These are phyloP conservation scores for Hirschfeldia incana DNA, from an alignment of 345 rosid genomes.

Conservation along the genomic window DNA sequence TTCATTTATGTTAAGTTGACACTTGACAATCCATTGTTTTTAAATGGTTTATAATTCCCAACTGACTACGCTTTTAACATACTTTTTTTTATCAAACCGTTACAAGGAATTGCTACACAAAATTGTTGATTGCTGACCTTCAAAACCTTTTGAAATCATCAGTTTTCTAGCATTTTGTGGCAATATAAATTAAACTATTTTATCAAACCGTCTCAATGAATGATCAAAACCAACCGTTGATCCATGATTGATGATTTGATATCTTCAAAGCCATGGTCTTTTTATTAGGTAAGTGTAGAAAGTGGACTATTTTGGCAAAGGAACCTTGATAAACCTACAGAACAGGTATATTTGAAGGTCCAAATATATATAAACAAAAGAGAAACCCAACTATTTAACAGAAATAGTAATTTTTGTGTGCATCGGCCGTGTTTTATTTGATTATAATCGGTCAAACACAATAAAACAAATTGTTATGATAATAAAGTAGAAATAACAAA, in stretches of 20 bases:
- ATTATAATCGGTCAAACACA: not conserved
- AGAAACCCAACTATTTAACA: not conserved
- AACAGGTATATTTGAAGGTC: not conserved
- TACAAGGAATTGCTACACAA: not conserved
- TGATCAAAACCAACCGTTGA: no score
- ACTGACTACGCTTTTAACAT: not conserved
- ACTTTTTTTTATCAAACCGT: not conserved
- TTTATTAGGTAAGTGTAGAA: not conserved
- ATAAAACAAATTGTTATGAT: constrained; percentile 3
- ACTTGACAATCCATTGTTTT: not conserved
- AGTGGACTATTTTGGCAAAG: not conserved
- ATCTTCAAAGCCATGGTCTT: not conserved
- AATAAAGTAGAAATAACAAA: not conserved
- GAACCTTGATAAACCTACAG: not conserved
- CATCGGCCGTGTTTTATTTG: not conserved
- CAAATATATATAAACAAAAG: not conserved
- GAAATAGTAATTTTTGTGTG: not conserved
- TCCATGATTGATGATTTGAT: no score
- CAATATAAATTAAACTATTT: not conserved
- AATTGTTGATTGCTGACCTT: not conserved
- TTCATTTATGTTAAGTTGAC: not conserved
- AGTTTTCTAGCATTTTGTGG: not conserved
- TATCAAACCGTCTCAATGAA: not conserved
- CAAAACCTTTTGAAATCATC: not conserved
- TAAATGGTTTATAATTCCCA: not conserved